Evolutionary conservation across 2,329 filamentous ascomycete species (phyloP), one percentile per base, ranked within the genome.

Genomic region (Trichoderma sp.): DNA sequence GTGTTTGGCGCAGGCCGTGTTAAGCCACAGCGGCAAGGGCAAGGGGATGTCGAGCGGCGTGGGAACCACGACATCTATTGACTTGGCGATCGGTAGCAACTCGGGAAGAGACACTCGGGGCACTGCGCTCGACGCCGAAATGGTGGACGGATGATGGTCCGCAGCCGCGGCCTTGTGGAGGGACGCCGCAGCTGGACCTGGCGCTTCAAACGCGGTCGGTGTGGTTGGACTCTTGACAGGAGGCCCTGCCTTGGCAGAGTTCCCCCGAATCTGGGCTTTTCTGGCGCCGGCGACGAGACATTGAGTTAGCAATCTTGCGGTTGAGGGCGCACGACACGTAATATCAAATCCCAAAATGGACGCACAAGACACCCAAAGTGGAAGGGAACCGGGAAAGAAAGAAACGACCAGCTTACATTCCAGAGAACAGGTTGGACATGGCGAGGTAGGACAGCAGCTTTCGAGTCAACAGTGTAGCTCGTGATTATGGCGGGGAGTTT

Each of bases 1-100:
- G 76, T 97, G 89, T 77, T 91, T 92, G 67, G 92, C 90, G 76
- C 92, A 91, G 71, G 88, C 83, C 61, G 90, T 86, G 75, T 92
- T 90, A 74, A 93, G 87, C 88, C 92, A 93, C 70, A 91, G 81
- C 25, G 90, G 90, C 70, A 68, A n/a, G 42, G 67, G 67, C n/a
- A 48, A 61, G 9, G 67, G 67, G 22, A 68, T 35, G 29, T 68
- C 77, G 76, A 84, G 81, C 72, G 53, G 29, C 32, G 80, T 82
- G 73, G 85, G 79, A 73, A 89, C 84, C 74, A 91, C 89, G 80
- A 90, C 87, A 58, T 89, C 87, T 80, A 92, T 89, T 69, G 87
- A 88, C 76, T 88, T 84, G 69, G 87, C 83, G 66, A 90, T 82
- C 48, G 87, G 89, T 66, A 88, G 87, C 68, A 88, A 89, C 75